phyloP scores from a whole-genome alignment of 305 asterid genomes.

The Fraxinus ornus region DNA sequence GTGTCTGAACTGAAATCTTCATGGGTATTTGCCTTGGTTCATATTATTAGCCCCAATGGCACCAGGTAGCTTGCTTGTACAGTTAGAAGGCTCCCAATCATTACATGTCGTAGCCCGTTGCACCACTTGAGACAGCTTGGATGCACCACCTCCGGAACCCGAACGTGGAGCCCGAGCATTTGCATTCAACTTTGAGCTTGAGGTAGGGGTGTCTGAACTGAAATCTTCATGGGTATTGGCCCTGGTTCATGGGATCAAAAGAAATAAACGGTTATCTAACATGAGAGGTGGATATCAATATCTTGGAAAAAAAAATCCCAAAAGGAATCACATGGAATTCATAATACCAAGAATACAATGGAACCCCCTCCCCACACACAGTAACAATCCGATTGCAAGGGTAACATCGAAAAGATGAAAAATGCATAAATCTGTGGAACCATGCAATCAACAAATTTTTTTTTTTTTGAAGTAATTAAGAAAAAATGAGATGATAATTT shows the following conservation, averaged over 20 bases:
- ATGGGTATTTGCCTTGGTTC: conserved; percentile 62
- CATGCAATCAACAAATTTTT: not conserved
- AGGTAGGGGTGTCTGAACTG: conserved; percentile 80
- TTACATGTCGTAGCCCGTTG: conserved; percentile 53
- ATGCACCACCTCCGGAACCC: conserved; percentile 52
- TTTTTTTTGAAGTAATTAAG: not conserved
- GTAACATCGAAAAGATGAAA: not conserved
- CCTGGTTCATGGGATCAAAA: conserved; percentile 44
- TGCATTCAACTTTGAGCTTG: conserved; percentile 69
- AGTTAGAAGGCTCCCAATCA: conserved; percentile 85
- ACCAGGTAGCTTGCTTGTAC: conserved; percentile 64
- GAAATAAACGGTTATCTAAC: conserved; percentile 16
- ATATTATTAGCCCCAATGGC: conserved; percentile 51
- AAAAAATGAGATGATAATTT: conserved; percentile 15
- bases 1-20: conserved; percentile 82
- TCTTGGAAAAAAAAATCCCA: conserved; percentile 8
- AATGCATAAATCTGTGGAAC: not conserved
- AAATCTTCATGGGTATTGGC: conserved; percentile 71
- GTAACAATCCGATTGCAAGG: not conserved
- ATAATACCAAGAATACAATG: conserved; percentile 10
- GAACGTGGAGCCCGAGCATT: conserved; percentile 83
- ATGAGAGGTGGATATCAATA: conserved; percentile 10
- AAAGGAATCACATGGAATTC: conserved; percentile 12
- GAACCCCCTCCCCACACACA: conserved; percentile 5
- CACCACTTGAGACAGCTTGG: conserved; percentile 65